These are phyloP conservation scores for Trichoderma orchidacearum DNA, from an alignment of 495 filamentous ascomycete genomes.

Conservation along the genomic window DNA sequence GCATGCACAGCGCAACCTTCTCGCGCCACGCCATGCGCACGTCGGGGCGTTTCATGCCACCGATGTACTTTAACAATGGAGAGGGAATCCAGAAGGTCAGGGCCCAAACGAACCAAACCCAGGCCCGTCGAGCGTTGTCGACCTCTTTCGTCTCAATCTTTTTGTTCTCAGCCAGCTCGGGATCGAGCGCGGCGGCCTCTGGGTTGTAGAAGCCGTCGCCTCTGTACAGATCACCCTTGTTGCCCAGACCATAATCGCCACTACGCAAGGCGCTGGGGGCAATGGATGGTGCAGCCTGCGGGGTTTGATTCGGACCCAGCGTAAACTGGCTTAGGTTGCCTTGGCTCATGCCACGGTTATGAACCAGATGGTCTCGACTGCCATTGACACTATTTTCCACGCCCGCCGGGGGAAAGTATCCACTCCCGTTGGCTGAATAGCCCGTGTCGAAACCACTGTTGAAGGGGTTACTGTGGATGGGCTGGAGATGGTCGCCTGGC, in stretches of 20 bases:
- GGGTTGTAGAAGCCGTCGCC: slow-evolving; percentile 57
- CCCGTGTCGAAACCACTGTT: slow-evolving; percentile 40
- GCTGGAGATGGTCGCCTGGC: slow-evolving; percentile 32
- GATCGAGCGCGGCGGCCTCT: slow-evolving; percentile 45
- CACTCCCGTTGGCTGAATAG: slow-evolving; percentile 50
- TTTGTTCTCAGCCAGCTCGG: slow-evolving; percentile 62
- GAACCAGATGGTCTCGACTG: slow-evolving; percentile 58
- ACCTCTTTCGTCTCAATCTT: slow-evolving; percentile 59
- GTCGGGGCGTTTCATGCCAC: slow-evolving; percentile 94
- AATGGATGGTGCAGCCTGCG: slow-evolving; percentile 49
- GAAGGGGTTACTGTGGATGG: slow-evolving; percentile 35
- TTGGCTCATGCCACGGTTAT: slow-evolving; percentile 42
- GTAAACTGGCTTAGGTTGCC: slow-evolving; percentile 47
- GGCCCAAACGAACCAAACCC: slow-evolving; percentile 72
- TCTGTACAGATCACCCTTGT: slow-evolving; percentile 69
- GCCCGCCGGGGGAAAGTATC: slow-evolving; percentile 53
- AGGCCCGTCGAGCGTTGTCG: slow-evolving; percentile 49
- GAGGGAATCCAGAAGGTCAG: slow-evolving; percentile 94
- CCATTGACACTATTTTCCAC: slow-evolving; percentile 48
- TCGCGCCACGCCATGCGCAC: slow-evolving; percentile 96
- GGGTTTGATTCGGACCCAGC: slow-evolving; percentile 17
- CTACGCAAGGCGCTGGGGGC: slow-evolving; percentile 58
- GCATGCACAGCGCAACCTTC: slow-evolving; percentile 67
- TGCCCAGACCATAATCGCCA: slow-evolving; percentile 80
- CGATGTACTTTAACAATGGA: slow-evolving; percentile 61